phyloP scores from a whole-genome alignment of 176 grass and related monocot species.

The Carex parvula region DNA sequence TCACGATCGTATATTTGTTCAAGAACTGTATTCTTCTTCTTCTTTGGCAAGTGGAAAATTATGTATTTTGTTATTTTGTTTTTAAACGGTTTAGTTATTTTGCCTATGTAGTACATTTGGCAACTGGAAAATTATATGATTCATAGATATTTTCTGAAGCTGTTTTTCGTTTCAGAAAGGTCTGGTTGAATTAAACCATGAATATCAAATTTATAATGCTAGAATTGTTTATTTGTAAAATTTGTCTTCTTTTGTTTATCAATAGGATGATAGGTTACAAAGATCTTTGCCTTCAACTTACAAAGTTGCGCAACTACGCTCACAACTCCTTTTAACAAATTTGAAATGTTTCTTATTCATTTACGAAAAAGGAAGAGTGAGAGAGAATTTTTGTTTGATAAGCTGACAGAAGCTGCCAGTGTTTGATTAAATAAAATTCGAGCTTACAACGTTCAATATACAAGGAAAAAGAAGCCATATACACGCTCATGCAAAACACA shows the following conservation, averaged over 20 bases:
- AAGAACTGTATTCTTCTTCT: neutral
- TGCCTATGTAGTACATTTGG: neutral
- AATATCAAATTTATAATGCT: neutral
- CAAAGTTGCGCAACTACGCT: too few species aligned
- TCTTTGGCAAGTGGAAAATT: too few species aligned
- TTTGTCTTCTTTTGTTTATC: neutral
- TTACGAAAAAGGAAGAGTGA: neutral
- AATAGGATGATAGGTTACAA: neutral
- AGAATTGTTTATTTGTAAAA: neutral
- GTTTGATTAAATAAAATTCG: too few species aligned
- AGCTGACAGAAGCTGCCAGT: too few species aligned
- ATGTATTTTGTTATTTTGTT: neutral
- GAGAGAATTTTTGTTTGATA: neutral
- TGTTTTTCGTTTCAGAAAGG: neutral
- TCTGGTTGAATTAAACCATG: neutral
- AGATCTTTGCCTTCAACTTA: neutral
- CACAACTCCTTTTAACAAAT: neutral
- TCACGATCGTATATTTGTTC: neutral
- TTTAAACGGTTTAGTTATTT: neutral
- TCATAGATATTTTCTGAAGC: neutral
- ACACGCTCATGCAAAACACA: too few species aligned
- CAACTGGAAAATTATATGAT: neutral
- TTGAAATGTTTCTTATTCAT: neutral
- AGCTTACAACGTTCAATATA: too few species aligned
- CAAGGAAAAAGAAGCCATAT: too few species aligned